Conservation (phyloP, 331 rosid species). For the Rosa hybrid region DNA sequence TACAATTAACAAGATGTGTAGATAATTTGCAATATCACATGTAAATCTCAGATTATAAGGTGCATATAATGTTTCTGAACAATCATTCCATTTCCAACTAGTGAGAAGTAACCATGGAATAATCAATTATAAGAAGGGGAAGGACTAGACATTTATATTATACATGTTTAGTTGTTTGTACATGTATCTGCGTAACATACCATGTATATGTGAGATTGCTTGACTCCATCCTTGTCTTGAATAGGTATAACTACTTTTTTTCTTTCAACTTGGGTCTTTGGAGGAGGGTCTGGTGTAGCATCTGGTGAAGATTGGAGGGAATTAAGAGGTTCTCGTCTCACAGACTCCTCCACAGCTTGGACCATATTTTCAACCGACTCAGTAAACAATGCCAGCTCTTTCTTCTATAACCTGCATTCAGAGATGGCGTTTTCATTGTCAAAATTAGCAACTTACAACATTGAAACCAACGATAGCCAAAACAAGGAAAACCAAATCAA, state of each 20-base stretch:
- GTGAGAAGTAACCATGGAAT: background rate
- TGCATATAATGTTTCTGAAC: no score
- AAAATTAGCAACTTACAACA: background rate
- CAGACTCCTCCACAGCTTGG: no score
- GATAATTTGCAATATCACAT: background rate
- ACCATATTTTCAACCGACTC: constrained; percentile 14
- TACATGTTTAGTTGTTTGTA: background rate
- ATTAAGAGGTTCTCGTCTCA: no score
- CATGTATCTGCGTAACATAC: constrained; percentile 38
- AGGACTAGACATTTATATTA: background rate
- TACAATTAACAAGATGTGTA: background rate
- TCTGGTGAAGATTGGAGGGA: no score
- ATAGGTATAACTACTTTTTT: constrained; percentile 47
- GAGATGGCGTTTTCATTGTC: constrained; percentile 13
- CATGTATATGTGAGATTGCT: constrained; percentile 68
- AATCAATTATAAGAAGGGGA: background rate
- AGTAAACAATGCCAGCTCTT: constrained; percentile 65
- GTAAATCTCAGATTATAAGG: background rate
- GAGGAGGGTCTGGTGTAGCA: no score
- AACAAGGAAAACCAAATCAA: background rate
- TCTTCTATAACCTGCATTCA: constrained; percentile 62
- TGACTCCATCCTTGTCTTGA: constrained; percentile 65
- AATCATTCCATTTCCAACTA: background rate
- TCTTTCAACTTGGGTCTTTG: no score
- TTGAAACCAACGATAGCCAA: background rate